Evolutionary conservation across 2,329 filamentous ascomycete species (phyloP).

Genomic region (Sclerotinia glacialis): DNA sequence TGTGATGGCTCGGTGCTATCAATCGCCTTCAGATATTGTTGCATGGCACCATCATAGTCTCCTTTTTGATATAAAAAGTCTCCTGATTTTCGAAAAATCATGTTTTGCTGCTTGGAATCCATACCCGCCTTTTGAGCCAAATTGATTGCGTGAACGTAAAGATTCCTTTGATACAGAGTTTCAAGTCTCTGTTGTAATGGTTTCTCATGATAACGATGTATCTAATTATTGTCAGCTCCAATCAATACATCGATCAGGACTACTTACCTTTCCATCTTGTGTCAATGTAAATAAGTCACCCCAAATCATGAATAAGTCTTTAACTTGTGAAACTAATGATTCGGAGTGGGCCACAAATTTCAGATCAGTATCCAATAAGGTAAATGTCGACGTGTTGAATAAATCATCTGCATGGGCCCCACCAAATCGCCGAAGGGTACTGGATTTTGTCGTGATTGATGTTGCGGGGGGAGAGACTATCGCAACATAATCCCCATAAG

Average conservation of each 20-base stretch:
- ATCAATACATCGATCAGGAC: not conserved
- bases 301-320: constrained; percentile 82
- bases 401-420: constrained; percentile 69
- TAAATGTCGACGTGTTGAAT: constrained; percentile 84
- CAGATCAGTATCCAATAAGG: constrained; percentile 85
- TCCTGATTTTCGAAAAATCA: constrained; percentile 90
- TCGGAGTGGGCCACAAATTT: constrained; percentile 89
- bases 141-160: constrained; percentile 88
- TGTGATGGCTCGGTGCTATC: constrained; percentile 95
- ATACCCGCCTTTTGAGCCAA: constrained; percentile 86
- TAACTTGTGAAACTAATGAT: constrained; percentile 75
- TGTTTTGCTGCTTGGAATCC: constrained; percentile 76
- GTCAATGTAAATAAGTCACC: constrained; percentile 87
- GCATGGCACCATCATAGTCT: constrained; percentile 98
- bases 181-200: constrained; percentile 86
- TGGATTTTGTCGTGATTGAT: constrained; percentile 48
- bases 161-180: constrained; percentile 88
- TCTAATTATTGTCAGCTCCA: constrained; percentile 52
- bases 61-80: constrained; percentile 93
- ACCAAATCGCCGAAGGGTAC: constrained; percentile 68
- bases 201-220: constrained; percentile 88
- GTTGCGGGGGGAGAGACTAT: constrained; percentile 71
- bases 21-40: constrained; percentile 93
- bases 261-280: constrained; percentile 79
- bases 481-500: constrained; percentile 82